These are phyloP conservation scores for Cercospora sojina DNA, from an alignment of 2,329 filamentous ascomycete species.

Conservation along the genomic window DNA sequence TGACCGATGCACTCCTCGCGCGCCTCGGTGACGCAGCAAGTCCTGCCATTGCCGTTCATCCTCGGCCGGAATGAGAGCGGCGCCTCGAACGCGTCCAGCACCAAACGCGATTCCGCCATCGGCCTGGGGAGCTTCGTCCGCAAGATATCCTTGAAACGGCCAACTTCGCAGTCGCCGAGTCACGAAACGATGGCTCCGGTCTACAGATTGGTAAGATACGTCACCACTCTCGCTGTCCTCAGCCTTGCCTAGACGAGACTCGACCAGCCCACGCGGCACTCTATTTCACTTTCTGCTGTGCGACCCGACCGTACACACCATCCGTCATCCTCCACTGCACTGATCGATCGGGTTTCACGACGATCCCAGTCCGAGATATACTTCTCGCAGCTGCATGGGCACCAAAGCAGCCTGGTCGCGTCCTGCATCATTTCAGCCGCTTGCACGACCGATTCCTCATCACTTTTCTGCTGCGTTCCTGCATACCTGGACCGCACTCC, in stretches of 20 bases:
- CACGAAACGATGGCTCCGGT: slow-evolving; percentile 27
- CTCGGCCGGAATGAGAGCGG: slow-evolving; percentile 14
- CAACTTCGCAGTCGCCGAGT: slow-evolving; percentile 7
- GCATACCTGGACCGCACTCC: not conserved
- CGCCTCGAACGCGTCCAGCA: slow-evolving; percentile 25
- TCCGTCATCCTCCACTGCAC: not conserved
- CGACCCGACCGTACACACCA: not conserved
- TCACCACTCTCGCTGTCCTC: not conserved
- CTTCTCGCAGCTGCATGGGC: not conserved
- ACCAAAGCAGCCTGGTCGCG: not conserved
- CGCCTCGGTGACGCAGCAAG: slow-evolving; percentile 27
- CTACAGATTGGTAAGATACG: slow-evolving; percentile 29
- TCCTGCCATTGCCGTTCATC: slow-evolving; percentile 28
- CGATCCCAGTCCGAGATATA: not conserved
- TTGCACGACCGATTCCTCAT: not conserved
- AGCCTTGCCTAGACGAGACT: not conserved
- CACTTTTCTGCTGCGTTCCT: not conserved
- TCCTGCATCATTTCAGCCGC: not conserved
- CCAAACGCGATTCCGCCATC: slow-evolving; percentile 28
- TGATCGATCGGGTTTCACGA: not conserved
- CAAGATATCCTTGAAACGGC: slow-evolving; percentile 23
- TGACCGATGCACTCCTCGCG: slow-evolving; percentile 16
- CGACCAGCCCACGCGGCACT: not conserved
- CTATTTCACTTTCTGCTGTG: not conserved
- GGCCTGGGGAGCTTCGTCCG: slow-evolving; percentile 20